A percentile compares a stretch with the other conserved stretches of the same genome.
phyloP scores from a whole-genome alignment of 129 eudicot species.

The Kitagawia praeruptora region DNA sequence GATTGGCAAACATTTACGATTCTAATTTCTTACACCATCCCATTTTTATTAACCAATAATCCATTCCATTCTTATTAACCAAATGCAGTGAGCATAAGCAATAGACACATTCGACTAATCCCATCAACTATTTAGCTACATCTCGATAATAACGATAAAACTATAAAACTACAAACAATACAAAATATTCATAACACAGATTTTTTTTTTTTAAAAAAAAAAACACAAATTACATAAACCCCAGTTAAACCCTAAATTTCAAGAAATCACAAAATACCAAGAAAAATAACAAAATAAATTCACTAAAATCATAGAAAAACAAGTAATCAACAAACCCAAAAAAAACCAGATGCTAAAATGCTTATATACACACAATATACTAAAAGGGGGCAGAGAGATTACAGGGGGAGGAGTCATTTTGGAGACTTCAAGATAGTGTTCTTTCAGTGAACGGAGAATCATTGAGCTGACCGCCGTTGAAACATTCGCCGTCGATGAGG shows the following conservation, averaged over 20 bases:
- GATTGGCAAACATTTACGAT: neutral
- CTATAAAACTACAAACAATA: neutral
- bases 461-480: slow-evolving; percentile 40
- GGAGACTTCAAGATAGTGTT: slow-evolving; percentile 47
- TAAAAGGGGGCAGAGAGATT: neutral
- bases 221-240: neutral
- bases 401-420: slow-evolving; percentile 51
- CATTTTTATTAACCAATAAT: neutral
- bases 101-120: neutral
- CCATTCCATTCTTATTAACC: neutral
- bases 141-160: neutral
- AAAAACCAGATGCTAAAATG: neutral
- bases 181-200: neutral
- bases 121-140: neutral
- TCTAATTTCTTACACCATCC: neutral
- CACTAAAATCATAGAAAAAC: neutral
- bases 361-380: neutral
- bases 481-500: slow-evolving; percentile 5
- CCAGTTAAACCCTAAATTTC: slow-evolving; percentile 8
- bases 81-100: neutral
- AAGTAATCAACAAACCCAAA: neutral
- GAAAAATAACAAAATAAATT: neutral
- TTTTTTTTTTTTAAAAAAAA: neutral
- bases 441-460: slow-evolving; percentile 49
- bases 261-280: too few species aligned